Evolutionary conservation across 2,329 filamentous ascomycete species (phyloP).

Genomic region (Ceratocystis albifundus): DNA sequence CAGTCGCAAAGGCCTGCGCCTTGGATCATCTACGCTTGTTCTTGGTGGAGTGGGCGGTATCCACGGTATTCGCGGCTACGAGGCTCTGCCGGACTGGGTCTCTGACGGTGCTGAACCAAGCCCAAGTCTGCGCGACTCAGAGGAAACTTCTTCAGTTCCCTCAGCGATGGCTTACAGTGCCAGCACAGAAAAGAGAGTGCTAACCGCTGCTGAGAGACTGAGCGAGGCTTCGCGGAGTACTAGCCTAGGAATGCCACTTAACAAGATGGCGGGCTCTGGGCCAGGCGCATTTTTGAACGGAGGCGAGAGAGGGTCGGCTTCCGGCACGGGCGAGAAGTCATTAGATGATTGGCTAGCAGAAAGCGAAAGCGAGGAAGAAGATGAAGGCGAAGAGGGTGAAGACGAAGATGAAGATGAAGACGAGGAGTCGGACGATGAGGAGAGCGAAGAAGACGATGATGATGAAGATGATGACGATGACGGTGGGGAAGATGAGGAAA

Average conservation of each 20-base stretch:
- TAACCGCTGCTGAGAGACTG: constrained; percentile 52
- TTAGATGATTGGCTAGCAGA: constrained; percentile 89
- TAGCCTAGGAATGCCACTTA: constrained; percentile 28
- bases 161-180: constrained; percentile 31
- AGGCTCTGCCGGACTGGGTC: constrained; percentile 75
- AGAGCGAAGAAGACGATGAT: constrained; percentile 41
- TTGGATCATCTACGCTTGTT: constrained; percentile 79
- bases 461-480: constrained; percentile 39
- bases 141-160: constrained; percentile 30
- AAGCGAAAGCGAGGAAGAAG: constrained; percentile 48
- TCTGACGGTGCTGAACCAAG: constrained; percentile 68
- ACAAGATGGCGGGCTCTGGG: background rate
- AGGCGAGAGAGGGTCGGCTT: constrained; percentile 29
- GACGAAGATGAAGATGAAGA: constrained; percentile 39
- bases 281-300: background rate
- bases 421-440: constrained; percentile 41
- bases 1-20: constrained; percentile 59
- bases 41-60: constrained; percentile 64
- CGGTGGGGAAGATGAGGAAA: constrained; percentile 36
- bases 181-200: constrained; percentile 29
- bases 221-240: constrained; percentile 42
- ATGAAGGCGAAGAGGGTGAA: constrained; percentile 42
- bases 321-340: constrained; percentile 56
- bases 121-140: constrained; percentile 54
- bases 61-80: constrained; percentile 67